Evolutionary conservation across 768 basidiomycete species (phyloP).

Genomic region (Trametes cinnabarina): DNA sequence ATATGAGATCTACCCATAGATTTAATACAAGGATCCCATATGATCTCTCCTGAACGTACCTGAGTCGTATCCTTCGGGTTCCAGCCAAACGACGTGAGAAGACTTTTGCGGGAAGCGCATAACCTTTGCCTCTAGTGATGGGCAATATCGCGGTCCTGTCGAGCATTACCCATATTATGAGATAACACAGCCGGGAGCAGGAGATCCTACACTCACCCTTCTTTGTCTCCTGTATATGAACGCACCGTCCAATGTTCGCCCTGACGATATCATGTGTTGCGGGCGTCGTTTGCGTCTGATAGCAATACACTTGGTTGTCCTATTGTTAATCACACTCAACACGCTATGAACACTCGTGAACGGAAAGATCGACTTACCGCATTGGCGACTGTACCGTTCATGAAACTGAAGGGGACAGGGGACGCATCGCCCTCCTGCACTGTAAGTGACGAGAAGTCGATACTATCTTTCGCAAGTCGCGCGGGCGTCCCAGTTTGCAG

Average conservation of each 20-base stretch:
- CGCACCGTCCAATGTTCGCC: constrained; percentile 71
- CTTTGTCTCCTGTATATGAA: constrained; percentile 87
- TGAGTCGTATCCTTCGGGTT: constrained; percentile 90
- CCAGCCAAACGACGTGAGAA: constrained; percentile 79
- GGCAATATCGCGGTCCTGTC: constrained; percentile 89
- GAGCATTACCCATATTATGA: not conserved
- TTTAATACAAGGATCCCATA: not conserved
- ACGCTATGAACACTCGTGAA: not conserved
- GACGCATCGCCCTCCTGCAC: constrained; percentile 64
- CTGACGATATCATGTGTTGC: constrained; percentile 73
- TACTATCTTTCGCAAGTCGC: constrained; percentile 64
- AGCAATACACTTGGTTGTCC: constrained; percentile 74
- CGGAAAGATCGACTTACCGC: constrained; percentile 43
- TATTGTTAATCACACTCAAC: constrained; percentile 27
- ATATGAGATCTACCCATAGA: constrained; percentile 62
- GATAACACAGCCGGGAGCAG: not conserved
- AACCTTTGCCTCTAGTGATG: constrained; percentile 86
- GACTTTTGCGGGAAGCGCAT: constrained; percentile 71
- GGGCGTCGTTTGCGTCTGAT: constrained; percentile 68
- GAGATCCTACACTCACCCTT: constrained; percentile 51
- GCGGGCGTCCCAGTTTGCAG: constrained; percentile 89
- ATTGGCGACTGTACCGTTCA: constrained; percentile 68
- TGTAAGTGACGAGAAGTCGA: constrained; percentile 62
- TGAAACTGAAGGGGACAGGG: constrained; percentile 74
- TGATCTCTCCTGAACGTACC: constrained; percentile 39